Evolutionary conservation across 1,284 basidiomycete species (phyloP).

Genomic region (Ceratobasidium sp.): DNA sequence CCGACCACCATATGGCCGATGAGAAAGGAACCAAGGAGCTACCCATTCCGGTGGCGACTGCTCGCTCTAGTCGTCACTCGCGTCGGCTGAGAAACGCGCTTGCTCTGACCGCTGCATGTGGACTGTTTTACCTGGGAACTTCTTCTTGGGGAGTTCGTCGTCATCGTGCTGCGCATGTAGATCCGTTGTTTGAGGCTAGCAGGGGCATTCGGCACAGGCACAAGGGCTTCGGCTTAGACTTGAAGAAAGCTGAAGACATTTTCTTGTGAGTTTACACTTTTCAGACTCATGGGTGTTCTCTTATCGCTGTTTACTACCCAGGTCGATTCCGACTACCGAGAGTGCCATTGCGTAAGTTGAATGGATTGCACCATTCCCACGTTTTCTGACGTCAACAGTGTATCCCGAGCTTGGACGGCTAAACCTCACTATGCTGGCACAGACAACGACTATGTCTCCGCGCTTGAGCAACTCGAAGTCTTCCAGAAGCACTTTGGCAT

Average conservation of each 20-base stretch:
- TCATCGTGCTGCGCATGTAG: neutral
- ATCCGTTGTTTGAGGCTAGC: conserved; percentile 19
- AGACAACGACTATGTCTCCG: conserved; percentile 71
- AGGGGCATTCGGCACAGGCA: conserved; percentile 22
- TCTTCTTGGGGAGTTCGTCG: conserved; percentile 16
- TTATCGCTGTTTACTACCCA: conserved; percentile 52
- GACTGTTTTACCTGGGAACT: conserved; percentile 29
- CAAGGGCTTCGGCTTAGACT: conserved; percentile 45
- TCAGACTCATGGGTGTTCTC: neutral
- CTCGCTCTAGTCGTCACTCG: neutral
- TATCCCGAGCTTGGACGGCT: conserved; percentile 73
- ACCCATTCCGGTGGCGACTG: conserved; percentile 20
- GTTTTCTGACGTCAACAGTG: conserved; percentile 53
- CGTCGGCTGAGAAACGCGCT: conserved; percentile 26
- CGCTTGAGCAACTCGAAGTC: conserved; percentile 70
- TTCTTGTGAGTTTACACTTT: conserved; percentile 53
- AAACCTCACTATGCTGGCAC: conserved; percentile 79
- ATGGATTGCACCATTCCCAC: neutral
- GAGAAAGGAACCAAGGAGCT: conserved; percentile 38
- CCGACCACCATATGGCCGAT: conserved; percentile 29
- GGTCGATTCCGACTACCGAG: conserved; percentile 68
- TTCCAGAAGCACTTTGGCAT: conserved; percentile 74
- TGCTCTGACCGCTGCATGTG: conserved; percentile 31
- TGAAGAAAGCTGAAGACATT: conserved; percentile 48
- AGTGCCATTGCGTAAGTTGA: conserved; percentile 61